These are phyloP conservation scores for Hemisphaericaspora xylanilytica DNA, from an alignment of 1,139 yeast species.

Conservation along the genomic window DNA sequence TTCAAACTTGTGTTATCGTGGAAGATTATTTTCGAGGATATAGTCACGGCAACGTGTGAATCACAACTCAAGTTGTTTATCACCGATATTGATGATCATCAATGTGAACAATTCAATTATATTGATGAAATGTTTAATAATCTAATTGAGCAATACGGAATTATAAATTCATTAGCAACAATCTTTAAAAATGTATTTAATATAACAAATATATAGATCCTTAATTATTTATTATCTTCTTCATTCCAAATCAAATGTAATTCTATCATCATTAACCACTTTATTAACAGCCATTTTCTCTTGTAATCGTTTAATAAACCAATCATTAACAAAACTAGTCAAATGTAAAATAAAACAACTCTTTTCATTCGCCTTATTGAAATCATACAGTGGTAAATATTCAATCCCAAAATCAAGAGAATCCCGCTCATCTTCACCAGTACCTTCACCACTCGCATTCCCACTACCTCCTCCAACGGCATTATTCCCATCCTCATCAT, in stretches of 20 bases:
- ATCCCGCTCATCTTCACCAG: constrained; percentile 15
- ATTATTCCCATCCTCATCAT: constrained; percentile 5
- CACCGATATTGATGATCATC: constrained; percentile 10
- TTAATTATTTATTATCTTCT: background rate
- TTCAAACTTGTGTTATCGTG: constrained; percentile 22
- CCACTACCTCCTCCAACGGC: constrained; percentile 2
- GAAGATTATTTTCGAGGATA: constrained; percentile 26
- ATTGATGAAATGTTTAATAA: constrained; percentile 19
- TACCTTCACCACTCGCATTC: constrained; percentile 10
- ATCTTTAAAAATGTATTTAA: constrained; percentile 25
- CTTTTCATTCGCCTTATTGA: constrained; percentile 33
- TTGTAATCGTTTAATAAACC: constrained; percentile 17
- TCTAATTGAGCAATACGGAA: constrained; percentile 26
- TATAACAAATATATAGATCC: background rate
- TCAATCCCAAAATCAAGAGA: constrained; percentile 10
- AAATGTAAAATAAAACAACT: constrained; percentile 28
- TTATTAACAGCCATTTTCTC: constrained; percentile 1
- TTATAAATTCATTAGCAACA: constrained; percentile 23
- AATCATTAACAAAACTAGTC: constrained; percentile 26
- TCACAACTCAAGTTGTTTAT: constrained; percentile 19
- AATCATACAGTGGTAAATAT: constrained; percentile 37
- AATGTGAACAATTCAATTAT: constrained; percentile 11
- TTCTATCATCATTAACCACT: constrained; percentile 4
- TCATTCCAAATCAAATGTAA: constrained; percentile 27
- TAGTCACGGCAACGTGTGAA: constrained; percentile 27